Conservation (phyloP, 1,284 basidiomycete species). For the Coniferiporia weirii region DNA sequence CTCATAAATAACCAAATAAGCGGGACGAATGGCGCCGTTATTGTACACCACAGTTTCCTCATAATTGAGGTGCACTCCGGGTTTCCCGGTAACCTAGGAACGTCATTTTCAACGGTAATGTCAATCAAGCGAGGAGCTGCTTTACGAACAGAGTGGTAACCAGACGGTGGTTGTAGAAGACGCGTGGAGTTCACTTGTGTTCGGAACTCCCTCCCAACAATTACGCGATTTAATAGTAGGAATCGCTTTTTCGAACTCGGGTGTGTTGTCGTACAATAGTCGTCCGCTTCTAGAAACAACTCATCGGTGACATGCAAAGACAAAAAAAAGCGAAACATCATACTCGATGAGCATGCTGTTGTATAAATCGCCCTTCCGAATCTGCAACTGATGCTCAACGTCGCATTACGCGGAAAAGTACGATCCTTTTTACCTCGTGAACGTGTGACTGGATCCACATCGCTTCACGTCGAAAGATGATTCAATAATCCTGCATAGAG, state of each 20-base stretch:
- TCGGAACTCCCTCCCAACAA: constrained; percentile 49
- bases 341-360: constrained; percentile 56
- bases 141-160: constrained; percentile 49
- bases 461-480: constrained; percentile 49
- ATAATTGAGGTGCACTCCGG: constrained; percentile 52
- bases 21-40: constrained; percentile 54
- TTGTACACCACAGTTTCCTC: constrained; percentile 57
- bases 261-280: constrained; percentile 42
- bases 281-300: constrained; percentile 47
- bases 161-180: constrained; percentile 43
- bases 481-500: constrained; percentile 47
- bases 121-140: not conserved
- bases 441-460: constrained; percentile 52
- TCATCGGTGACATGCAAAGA: constrained; percentile 13
- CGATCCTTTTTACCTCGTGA: constrained; percentile 35
- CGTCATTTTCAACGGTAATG: constrained; percentile 22
- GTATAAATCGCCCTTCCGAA: constrained; percentile 62
- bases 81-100: constrained; percentile 36
- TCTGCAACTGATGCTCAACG: constrained; percentile 27
- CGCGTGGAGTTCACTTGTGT: constrained; percentile 41
- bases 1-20: constrained; percentile 50
- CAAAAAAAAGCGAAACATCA: constrained; percentile 19
- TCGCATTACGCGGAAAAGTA: not conserved
- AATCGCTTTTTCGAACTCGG: constrained; percentile 37
- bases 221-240: constrained; percentile 52